Evolutionary conservation across 768 basidiomycete species (phyloP).

Genomic region (Pleurotus platypus): DNA sequence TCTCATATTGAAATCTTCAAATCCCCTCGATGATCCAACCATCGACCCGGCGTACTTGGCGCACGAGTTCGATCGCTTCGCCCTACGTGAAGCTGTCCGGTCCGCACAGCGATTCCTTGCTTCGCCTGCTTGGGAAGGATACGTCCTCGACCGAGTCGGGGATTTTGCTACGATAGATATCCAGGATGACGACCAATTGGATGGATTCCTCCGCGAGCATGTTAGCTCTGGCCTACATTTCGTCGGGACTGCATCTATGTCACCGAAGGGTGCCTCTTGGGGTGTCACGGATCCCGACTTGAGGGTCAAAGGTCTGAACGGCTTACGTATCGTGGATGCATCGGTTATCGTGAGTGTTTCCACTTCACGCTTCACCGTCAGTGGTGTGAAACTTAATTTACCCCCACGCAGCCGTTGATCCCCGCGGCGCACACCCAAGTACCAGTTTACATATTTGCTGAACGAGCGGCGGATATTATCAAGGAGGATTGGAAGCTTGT

Average conservation of each 20-base stretch:
- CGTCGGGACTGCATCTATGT: slow-evolving; percentile 24
- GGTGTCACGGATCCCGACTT: slow-evolving; percentile 31
- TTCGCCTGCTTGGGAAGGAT: slow-evolving; percentile 16
- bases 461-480: slow-evolving; percentile 12
- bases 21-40: slow-evolving; percentile 42
- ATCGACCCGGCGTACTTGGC: slow-evolving; percentile 48
- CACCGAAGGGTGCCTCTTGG: slow-evolving; percentile 14
- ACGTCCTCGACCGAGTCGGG: slow-evolving; percentile 12
- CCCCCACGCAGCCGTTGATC: slow-evolving; percentile 17
- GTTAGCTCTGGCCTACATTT: slow-evolving; percentile 16
- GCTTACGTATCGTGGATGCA: slow-evolving; percentile 30
- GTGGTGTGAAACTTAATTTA: neutral
- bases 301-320: slow-evolving; percentile 22
- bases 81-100: slow-evolving; percentile 21
- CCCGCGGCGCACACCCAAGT: slow-evolving; percentile 18
- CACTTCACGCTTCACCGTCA: neutral
- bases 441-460: slow-evolving; percentile 18
- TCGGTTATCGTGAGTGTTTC: slow-evolving; percentile 20
- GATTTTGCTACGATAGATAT: slow-evolving; percentile 5
- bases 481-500: slow-evolving; percentile 1
- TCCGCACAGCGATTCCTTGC: slow-evolving; percentile 18
- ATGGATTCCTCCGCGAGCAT: slow-evolving; percentile 12
- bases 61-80: slow-evolving; percentile 25
- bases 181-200: slow-evolving; percentile 6
- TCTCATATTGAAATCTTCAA: slow-evolving; percentile 34